These are phyloP conservation scores for Marvania coccoides DNA, from an alignment of 139 green algal species.

Conservation along the genomic window DNA sequence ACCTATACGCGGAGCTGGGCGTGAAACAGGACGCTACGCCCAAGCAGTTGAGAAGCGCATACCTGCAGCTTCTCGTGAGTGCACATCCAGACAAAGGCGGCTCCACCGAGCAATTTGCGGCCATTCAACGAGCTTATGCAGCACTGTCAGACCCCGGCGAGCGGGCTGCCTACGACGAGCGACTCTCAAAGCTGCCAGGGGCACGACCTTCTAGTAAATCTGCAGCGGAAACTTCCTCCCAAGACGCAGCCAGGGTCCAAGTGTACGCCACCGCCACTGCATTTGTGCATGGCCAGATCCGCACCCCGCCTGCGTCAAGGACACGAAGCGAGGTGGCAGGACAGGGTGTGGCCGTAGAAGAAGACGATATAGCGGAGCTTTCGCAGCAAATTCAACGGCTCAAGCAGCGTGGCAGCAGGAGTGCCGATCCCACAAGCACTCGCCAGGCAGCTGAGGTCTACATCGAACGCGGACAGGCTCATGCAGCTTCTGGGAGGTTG, in stretches of 20 bases:
- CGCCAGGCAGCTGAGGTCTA: neutral
- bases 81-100: slow-evolving; percentile 27
- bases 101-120: neutral
- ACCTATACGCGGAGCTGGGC: slow-evolving; percentile 8
- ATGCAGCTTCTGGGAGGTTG: neutral
- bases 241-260: neutral
- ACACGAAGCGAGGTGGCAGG: neutral
- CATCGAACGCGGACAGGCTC: neutral
- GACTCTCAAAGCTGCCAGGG: neutral
- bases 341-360: neutral
- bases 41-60: slow-evolving; percentile 4
- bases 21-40: neutral
- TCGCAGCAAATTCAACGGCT: neutral
- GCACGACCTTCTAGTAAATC: neutral
- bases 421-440: neutral
- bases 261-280: neutral
- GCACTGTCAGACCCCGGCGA: slow-evolving; percentile 8
- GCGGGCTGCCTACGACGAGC: slow-evolving; percentile 10
- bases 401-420: neutral
- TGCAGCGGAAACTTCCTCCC: neutral
- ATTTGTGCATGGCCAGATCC: slow-evolving; percentile 12
- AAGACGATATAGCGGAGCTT: no score
- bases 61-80: slow-evolving; percentile 6
- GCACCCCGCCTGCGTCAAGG: neutral
- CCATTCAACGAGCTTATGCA: slow-evolving; percentile 4